Conservation (phyloP, 2,329 filamentous ascomycete genomes). For the Trichoderma oligosporum region DNA sequence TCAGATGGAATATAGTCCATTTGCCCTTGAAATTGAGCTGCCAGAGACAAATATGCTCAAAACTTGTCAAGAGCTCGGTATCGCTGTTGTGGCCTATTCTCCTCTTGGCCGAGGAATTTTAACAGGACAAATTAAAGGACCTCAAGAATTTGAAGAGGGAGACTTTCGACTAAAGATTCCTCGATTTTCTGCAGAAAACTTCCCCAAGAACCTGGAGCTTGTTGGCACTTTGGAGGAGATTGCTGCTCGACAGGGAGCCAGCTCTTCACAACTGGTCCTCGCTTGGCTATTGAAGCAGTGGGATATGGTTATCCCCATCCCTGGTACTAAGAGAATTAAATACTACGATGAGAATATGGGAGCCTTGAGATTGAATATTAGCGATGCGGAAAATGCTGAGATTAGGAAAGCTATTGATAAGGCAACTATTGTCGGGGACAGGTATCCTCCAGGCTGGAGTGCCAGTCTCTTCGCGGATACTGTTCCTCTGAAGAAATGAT, state of each 20-base stretch:
- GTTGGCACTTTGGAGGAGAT: constrained; percentile 47
- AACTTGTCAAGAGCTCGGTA: constrained; percentile 55
- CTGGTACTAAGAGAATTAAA: constrained; percentile 46
- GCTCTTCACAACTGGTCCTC: constrained; percentile 55
- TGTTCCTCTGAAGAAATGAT: neutral
- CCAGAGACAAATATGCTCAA: constrained; percentile 45
- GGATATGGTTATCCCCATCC: constrained; percentile 57
- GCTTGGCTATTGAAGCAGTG: constrained; percentile 62
- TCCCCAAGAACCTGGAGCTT: constrained; percentile 48
- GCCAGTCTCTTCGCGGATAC: neutral
- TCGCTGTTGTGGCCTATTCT: constrained; percentile 54
- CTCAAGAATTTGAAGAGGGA: constrained; percentile 40
- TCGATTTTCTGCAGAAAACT: constrained; percentile 24
- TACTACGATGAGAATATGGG: constrained; percentile 27
- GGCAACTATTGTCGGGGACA: neutral
- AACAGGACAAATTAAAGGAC: constrained; percentile 45
- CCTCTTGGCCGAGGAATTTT: constrained; percentile 59
- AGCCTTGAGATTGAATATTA: neutral
- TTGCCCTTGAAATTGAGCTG: constrained; percentile 57
- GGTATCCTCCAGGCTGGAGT: constrained; percentile 7
- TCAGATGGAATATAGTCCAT: constrained; percentile 54
- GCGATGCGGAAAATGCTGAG: neutral
- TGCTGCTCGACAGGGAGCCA: constrained; percentile 51
- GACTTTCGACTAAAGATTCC: constrained; percentile 39
- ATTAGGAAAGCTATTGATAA: constrained; percentile 6